Evolutionary conservation across 1,139 yeast genomes (phyloP).

Genomic region (Candida mesenterica): DNA sequence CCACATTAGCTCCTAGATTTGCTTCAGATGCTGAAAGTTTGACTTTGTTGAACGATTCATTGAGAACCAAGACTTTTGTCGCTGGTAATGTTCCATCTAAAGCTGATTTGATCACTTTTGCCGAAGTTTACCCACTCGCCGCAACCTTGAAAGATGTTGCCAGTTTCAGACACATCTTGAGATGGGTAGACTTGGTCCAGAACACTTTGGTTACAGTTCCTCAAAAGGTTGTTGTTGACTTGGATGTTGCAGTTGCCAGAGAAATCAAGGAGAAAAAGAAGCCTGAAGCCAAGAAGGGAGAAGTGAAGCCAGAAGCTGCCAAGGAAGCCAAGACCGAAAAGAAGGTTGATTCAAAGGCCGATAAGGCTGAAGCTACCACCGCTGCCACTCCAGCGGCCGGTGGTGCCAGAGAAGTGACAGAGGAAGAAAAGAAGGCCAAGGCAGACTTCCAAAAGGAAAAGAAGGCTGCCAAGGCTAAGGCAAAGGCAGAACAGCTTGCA

Average conservation of each 20-base stretch:
- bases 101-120: conserved; percentile 68
- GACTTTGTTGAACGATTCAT: conserved; percentile 61
- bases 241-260: conserved; percentile 61
- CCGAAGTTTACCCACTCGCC: conserved; percentile 60
- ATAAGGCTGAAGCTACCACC: conserved; percentile 4
- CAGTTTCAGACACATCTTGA: conserved; percentile 71
- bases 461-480: conserved; percentile 72
- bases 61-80: conserved; percentile 69
- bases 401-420: conserved; percentile 30
- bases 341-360: conserved; percentile 15
- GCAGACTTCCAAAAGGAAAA: conserved; percentile 66
- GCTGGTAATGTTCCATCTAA: conserved; percentile 63
- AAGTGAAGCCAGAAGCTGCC: conserved; percentile 20
- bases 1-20: conserved; percentile 62
- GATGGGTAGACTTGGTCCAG: conserved; percentile 92
- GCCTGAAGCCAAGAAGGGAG: conserved; percentile 31
- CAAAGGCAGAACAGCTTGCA: conserved; percentile 58
- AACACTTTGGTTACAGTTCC: conserved; percentile 57
- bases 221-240: conserved; percentile 55
- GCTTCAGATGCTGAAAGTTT: conserved; percentile 51
- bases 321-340: conserved; percentile 11
- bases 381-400: background rate
- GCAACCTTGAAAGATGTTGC: conserved; percentile 49
- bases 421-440: conserved; percentile 62
- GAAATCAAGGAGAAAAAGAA: conserved; percentile 52